Percentiles rank a stretch among this genome's conserved stretches.
These are phyloP conservation scores for Azolla pinnata DNA, from an alignment of 75 land plant genomes.

Conservation along the genomic window DNA sequence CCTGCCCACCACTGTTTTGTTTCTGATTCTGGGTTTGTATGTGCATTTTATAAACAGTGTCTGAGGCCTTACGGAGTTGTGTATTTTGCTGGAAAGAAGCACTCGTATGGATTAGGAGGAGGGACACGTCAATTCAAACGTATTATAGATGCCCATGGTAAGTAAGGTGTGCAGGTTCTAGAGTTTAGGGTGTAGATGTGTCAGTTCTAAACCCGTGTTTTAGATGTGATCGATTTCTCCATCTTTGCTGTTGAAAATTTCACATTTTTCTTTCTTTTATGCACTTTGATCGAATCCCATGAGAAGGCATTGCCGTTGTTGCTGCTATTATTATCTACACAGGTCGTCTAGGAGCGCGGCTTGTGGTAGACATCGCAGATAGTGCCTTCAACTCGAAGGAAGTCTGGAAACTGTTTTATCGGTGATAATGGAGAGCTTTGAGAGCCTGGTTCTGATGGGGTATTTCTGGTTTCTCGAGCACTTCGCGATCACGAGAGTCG, in stretches of 20 bases:
- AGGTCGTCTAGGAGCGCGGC: slow-evolving; percentile 14
- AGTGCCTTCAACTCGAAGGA: neutral
- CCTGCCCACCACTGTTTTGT: neutral
- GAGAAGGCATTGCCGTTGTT: neutral
- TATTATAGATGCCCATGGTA: slow-evolving; percentile 80
- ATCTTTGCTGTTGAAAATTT: no score
- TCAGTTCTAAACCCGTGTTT: no score
- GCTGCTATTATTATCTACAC: neutral
- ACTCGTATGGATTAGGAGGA: slow-evolving; percentile 89
- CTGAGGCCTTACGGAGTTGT: slow-evolving; percentile 56
- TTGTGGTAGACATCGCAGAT: slow-evolving; percentile 9
- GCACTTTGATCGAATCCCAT: neutral
- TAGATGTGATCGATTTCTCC: no score
- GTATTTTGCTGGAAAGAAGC: slow-evolving; percentile 87
- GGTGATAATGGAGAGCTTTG: neutral
- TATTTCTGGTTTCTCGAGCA: neutral
- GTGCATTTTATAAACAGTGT: slow-evolving; percentile 38
- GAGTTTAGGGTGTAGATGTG: no score
- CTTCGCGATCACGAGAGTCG: no score
- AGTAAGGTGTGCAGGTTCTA: slow-evolving; percentile 4
- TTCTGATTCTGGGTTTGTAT: neutral
- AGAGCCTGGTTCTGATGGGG: neutral
- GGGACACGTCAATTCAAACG: slow-evolving; percentile 70
- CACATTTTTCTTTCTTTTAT: neutral
- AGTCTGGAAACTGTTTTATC: slow-evolving; percentile 12